Evolutionary conservation across 768 basidiomycete genomes (phyloP).

Genomic region (Russula sp.): DNA sequence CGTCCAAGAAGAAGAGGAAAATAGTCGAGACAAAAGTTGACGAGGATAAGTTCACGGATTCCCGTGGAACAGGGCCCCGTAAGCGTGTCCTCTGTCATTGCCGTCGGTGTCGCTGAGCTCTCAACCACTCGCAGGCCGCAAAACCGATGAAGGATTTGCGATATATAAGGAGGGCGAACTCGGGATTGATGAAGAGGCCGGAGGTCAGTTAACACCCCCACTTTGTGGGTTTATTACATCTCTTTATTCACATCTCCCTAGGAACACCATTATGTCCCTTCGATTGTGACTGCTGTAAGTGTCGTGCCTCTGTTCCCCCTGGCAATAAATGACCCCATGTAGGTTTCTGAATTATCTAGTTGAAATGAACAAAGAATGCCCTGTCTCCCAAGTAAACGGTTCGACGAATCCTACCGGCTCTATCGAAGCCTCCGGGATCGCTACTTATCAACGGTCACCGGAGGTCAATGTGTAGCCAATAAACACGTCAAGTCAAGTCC

Average conservation of each 20-base stretch:
- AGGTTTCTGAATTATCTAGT: slow-evolving; percentile 30
- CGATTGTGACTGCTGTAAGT: slow-evolving; percentile 85
- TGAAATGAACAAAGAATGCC: neutral
- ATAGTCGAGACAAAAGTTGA: slow-evolving; percentile 33
- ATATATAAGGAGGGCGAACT: slow-evolving; percentile 85
- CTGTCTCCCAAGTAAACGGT: neutral
- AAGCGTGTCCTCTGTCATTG: slow-evolving; percentile 35
- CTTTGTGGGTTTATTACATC: slow-evolving; percentile 29
- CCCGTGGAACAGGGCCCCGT: slow-evolving; percentile 71
- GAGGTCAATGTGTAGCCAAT: slow-evolving; percentile 38
- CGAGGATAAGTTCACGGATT: slow-evolving; percentile 63
- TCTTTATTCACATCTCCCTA: slow-evolving; percentile 38
- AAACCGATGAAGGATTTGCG: slow-evolving; percentile 74
- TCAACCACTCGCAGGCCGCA: slow-evolving; percentile 51
- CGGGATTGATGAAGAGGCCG: slow-evolving; percentile 61
- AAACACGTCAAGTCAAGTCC: slow-evolving; percentile 17
- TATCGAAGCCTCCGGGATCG: slow-evolving; percentile 37
- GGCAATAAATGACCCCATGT: neutral
- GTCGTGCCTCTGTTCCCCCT: neutral
- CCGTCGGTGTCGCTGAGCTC: neutral
- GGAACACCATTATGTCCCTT: slow-evolving; percentile 85
- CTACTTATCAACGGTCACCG: slow-evolving; percentile 27
- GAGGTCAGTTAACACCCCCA: slow-evolving; percentile 51
- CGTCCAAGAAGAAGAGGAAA: slow-evolving; percentile 31
- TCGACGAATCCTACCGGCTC: slow-evolving; percentile 30